Evolutionary conservation across 805 yeast genomes (phyloP), one percentile per base, ranked within the genome.

Genomic region (Kregervanrija delftensis): DNA sequence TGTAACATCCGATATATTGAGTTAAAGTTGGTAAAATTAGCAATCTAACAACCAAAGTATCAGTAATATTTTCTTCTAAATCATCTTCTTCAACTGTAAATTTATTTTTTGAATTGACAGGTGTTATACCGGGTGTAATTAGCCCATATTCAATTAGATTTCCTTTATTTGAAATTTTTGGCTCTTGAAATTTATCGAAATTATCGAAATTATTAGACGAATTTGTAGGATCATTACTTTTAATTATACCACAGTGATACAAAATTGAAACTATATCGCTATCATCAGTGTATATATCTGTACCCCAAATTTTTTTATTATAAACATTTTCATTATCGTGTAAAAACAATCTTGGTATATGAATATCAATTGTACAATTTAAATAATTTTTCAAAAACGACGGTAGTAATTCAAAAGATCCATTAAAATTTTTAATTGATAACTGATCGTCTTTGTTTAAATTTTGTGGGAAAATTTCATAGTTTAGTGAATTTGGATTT

Each of bases 201-300:
- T 6, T 22, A 22, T 22, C 28, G 2, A 22, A 22, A 22, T 6
- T 6, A 28, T 22, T 12, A 15, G 43, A 49, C 14, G 13, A 11
- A 51, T 44, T 33, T 12, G 54, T 45, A n/a, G 67, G 66, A 31
- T 59, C 58, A 13, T 53, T 59, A 11, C 71, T 59, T 43, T 73
- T 61, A 45, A 81, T 69, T 39, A 82, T 64, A 0, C 96, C 96
- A 49, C 80, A 67, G 55, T 93, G 98, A 49, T 78, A 74, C 42
- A 91, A 65, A 0, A 81, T 83, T 5, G 86, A 71, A 33, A 91
- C 71, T 2, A 90, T 67, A 61, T 91, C 96, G 1, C 96, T 84
- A 61, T 91, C 99, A 63, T 93, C 98, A 0, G 97, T 86, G 63
- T 91, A 93, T 1, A 93, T 70, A 37, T 90, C 96, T 2, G 90